phyloP scores from a whole-genome alignment of 345 rosid genomes.

The Eucalyptus paniculata region DNA sequence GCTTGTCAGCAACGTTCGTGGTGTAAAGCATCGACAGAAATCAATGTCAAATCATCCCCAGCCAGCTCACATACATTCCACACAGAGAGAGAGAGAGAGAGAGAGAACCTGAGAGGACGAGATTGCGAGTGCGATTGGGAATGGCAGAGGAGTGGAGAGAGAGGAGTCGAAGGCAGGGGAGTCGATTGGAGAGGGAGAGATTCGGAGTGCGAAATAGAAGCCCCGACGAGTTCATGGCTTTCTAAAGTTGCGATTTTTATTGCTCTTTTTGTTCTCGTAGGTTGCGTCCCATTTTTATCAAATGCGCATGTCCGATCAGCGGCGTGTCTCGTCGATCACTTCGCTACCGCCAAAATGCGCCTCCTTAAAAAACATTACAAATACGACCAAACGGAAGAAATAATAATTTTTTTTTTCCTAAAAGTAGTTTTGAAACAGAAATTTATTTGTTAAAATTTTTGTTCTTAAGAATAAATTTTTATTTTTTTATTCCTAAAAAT shows the following conservation, averaged over 20 bases:
- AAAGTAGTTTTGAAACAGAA: rapidly evolving
- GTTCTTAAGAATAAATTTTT: rapidly evolving
- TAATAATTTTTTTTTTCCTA: rapidly evolving
- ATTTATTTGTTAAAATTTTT: too few relatives aligned
- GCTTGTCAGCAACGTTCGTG: background rate
- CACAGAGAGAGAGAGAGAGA: background rate
- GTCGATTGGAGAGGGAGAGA: background rate
- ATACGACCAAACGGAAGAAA: background rate
- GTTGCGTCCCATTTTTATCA: background rate
- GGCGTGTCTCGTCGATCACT: background rate
- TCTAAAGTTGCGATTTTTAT: too few relatives aligned
- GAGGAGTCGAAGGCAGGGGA: background rate
- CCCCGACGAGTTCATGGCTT: background rate
- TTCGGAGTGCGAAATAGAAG: background rate
- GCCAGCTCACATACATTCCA: background rate
- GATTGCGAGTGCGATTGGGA: background rate
- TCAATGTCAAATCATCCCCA: background rate
- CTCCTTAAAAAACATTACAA: background rate
- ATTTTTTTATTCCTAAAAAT: rapidly evolving
- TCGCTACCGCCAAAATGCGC: background rate
- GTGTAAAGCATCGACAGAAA: background rate
- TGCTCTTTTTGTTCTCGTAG: background rate
- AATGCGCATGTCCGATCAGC: background rate
- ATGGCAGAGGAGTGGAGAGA: background rate
- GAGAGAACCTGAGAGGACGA: slow-evolving; percentile 7